phyloP scores from a whole-genome alignment of 805 yeast species.

The Metschnikowia lochheadii region DNA sequence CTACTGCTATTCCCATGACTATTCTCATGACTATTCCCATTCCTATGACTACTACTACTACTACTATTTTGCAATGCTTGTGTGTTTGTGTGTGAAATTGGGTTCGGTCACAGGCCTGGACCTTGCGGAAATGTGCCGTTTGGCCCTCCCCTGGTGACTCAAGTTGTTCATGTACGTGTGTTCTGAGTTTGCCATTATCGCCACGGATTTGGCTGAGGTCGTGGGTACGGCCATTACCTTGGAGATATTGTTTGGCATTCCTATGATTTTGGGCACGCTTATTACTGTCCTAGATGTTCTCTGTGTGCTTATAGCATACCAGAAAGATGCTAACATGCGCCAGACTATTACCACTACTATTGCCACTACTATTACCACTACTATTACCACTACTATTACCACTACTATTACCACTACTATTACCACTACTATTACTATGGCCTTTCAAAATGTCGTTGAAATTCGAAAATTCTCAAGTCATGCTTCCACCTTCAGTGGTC shows the following conservation, averaged over 20 bases:
- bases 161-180: slow-evolving; percentile 60
- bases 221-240: slow-evolving; percentile 89
- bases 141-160: slow-evolving; percentile 63
- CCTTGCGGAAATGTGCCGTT: slow-evolving; percentile 77
- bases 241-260: slow-evolving; percentile 70
- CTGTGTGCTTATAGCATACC: slow-evolving; percentile 71
- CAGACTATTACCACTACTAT: too few species aligned
- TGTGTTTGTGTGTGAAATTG: slow-evolving; percentile 79
- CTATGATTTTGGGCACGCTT: slow-evolving; percentile 69
- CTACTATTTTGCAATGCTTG: slow-evolving; percentile 72
- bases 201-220: slow-evolving; percentile 91
- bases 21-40: too few species aligned
- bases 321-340: slow-evolving; percentile 67
- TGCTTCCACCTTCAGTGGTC: too few species aligned
- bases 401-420: too few species aligned
- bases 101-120: slow-evolving; percentile 91
- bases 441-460: too few species aligned
- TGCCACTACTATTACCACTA: too few species aligned
- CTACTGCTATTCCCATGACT: too few species aligned
- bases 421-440: too few species aligned
- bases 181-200: slow-evolving; percentile 84
- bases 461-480: too few species aligned
- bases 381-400: too few species aligned
- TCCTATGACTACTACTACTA: too few species aligned
- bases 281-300: slow-evolving; percentile 80